Percentiles rank a stretch among this genome's conserved stretches.
Evolutionary conservation across 768 basidiomycete genomes (phyloP).

Genomic region (Leccinum barrowsii): DNA sequence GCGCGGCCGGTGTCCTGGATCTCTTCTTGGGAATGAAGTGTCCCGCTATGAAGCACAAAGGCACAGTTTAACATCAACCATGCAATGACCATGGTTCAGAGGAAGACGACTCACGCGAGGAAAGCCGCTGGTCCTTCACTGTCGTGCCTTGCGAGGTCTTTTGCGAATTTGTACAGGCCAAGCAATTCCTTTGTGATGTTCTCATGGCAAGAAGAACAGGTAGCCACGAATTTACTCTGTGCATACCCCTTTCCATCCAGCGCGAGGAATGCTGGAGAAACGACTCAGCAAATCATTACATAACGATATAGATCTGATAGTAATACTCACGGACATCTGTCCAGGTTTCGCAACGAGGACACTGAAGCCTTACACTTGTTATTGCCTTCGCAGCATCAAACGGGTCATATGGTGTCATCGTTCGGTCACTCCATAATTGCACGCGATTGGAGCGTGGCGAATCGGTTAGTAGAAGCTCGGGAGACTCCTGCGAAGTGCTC

Average conservation of each 20-base stretch:
- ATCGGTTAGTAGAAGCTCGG: too few relatives aligned
- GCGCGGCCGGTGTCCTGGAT: conserved; percentile 20
- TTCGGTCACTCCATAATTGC: too few relatives aligned
- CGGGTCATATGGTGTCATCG: too few relatives aligned
- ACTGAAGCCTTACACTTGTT: too few relatives aligned
- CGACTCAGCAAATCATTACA: neutral
- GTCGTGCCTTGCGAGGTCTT: conserved; percentile 28
- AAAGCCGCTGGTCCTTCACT: neutral
- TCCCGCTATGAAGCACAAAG: too few relatives aligned
- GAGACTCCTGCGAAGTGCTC: too few relatives aligned
- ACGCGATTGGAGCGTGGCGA: too few relatives aligned
- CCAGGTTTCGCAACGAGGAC: neutral
- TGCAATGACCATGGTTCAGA: too few relatives aligned
- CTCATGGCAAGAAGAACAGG: conserved; percentile 36
- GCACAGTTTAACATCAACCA: too few relatives aligned
- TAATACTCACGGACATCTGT: neutral
- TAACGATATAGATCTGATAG: neutral
- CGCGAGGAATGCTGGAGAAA: conserved; percentile 36
- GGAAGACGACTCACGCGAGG: too few relatives aligned
- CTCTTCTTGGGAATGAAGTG: conserved; percentile 20
- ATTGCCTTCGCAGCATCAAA: too few relatives aligned
- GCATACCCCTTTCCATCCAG: conserved; percentile 42
- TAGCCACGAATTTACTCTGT: conserved; percentile 37
- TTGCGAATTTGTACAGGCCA: conserved; percentile 37
- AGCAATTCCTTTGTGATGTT: conserved; percentile 39